These are phyloP conservation scores for Botrytis fabae DNA, from an alignment of 2,329 filamentous ascomycete genomes.

Conservation along the genomic window DNA sequence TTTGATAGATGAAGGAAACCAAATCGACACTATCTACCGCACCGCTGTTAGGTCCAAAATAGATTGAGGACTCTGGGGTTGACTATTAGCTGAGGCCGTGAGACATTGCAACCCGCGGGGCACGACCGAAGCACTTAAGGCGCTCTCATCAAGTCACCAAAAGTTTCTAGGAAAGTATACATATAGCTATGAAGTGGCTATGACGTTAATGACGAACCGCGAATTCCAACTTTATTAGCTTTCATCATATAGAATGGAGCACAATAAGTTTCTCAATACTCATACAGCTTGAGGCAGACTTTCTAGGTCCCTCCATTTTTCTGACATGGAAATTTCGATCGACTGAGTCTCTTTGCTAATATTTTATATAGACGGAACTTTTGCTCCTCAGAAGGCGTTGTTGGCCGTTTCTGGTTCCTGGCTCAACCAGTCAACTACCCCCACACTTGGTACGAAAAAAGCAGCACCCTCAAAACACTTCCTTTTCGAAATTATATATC, in stretches of 20 bases:
- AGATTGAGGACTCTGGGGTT: neutral
- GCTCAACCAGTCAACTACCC: neutral
- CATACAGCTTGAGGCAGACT: neutral
- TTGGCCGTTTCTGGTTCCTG: neutral
- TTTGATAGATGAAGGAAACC: neutral
- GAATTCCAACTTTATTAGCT: neutral
- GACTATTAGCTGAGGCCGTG: neutral
- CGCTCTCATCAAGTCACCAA: neutral
- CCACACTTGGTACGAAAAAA: too few species aligned
- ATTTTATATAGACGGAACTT: neutral
- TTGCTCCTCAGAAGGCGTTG: neutral
- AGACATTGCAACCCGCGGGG: neutral
- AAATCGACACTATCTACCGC: neutral
- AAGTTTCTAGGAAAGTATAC: neutral
- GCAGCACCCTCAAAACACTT: too few species aligned
- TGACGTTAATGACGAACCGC: neutral
- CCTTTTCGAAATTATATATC: too few species aligned
- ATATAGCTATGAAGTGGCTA: conserved; percentile 3
- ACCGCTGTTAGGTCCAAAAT: neutral
- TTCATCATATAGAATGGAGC: neutral
- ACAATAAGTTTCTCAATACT: neutral
- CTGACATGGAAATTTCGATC: neutral
- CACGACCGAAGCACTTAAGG: neutral
- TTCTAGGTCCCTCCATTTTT: too few species aligned
- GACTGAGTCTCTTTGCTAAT: neutral